Evolutionary conservation across 169 alveolate species (phyloP).

Genomic region (Plasmodium gonderi): DNA sequence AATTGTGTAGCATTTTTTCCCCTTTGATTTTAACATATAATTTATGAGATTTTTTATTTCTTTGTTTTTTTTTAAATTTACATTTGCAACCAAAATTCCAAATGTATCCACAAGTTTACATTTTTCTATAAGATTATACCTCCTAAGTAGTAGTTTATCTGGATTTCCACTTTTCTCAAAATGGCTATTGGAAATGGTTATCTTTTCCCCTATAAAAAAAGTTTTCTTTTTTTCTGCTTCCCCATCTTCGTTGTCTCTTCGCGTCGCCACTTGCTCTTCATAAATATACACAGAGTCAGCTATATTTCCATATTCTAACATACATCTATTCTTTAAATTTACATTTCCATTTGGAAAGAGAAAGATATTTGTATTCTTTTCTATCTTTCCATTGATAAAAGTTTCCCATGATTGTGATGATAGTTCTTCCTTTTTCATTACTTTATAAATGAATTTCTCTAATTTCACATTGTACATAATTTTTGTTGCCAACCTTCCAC

Average conservation of each 20-base stretch:
- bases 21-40: constrained; percentile 57
- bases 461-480: background rate
- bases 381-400: background rate
- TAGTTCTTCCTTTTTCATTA: background rate
- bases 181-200: background rate
- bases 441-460: constrained; percentile 18
- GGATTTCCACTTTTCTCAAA: background rate
- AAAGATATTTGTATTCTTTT: background rate
- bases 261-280: background rate
- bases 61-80: constrained; percentile 37
- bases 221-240: background rate
- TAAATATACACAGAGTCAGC: constrained; percentile 13
- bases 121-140: constrained; percentile 79
- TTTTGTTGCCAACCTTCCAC: constrained; percentile 36
- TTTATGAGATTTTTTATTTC: constrained; percentile 62
- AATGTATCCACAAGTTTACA: constrained; percentile 59
- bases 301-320: constrained; percentile 12
- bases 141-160: constrained; percentile 49
- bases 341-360: background rate
- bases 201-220: background rate
- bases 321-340: constrained; percentile 14
- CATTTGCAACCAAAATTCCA: constrained; percentile 78
- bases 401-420: background rate
- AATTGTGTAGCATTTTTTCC: constrained; percentile 71
- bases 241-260: no score